These are phyloP conservation scores for Colletotrichum destructivum DNA, from an alignment of 2,329 filamentous ascomycete genomes.

Conservation along the genomic window DNA sequence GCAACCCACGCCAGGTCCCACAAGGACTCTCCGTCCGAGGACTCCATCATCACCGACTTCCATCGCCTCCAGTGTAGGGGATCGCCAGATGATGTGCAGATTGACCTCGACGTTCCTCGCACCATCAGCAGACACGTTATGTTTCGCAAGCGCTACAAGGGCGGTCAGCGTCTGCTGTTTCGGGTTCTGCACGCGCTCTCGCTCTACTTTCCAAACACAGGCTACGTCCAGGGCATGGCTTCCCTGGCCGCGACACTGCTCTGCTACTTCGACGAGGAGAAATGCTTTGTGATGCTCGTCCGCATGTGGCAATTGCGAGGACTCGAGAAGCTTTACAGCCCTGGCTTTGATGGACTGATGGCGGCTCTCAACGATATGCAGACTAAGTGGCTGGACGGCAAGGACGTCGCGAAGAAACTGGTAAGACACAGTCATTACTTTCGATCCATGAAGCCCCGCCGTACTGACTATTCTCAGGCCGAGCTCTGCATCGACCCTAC, in stretches of 20 bases:
- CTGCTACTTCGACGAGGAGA: constrained; percentile 97
- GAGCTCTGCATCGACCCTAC: constrained; percentile 88
- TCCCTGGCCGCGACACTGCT: constrained; percentile 91
- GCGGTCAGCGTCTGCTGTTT: constrained; percentile 92
- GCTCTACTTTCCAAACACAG: constrained; percentile 90
- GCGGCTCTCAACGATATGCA: constrained; percentile 89
- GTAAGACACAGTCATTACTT: constrained; percentile 66
- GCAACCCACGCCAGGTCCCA: constrained; percentile 80
- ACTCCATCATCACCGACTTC: constrained; percentile 80
- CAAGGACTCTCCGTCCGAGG: constrained; percentile 75
- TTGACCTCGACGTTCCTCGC: constrained; percentile 95
- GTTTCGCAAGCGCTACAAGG: constrained; percentile 93
- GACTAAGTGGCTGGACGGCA: constrained; percentile 82
- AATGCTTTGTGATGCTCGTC: constrained; percentile 96
- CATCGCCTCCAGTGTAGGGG: constrained; percentile 79
- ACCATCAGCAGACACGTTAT: constrained; percentile 98
- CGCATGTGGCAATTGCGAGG: constrained; percentile 92
- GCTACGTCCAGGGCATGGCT: constrained; percentile 99
- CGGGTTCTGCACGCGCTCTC: constrained; percentile 93
- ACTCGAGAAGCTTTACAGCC: constrained; percentile 85
- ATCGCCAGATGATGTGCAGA: constrained; percentile 94
- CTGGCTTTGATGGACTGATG: constrained; percentile 90
- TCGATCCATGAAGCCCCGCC: not conserved
- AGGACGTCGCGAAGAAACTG: constrained; percentile 85
- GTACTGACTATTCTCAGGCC: constrained; percentile 61